Conservation (phyloP, 2,329 filamentous ascomycete genomes). For the Fusarium goolgardi region DNA sequence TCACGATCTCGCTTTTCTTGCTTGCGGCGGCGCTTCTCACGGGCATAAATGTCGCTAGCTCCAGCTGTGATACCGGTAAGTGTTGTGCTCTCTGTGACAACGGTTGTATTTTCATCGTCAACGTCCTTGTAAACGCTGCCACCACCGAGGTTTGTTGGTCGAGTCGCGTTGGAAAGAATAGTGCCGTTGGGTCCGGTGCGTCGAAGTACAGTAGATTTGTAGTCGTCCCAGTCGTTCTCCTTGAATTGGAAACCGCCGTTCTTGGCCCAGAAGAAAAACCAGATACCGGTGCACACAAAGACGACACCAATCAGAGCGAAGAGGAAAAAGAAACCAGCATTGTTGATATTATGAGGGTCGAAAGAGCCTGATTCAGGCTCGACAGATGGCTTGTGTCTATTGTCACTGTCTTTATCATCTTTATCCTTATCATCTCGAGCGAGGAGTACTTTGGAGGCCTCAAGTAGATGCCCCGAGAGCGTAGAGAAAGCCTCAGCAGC, state of each 20-base stretch:
- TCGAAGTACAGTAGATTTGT: slow-evolving; percentile 92
- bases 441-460: slow-evolving; percentile 57
- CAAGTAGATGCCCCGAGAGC: slow-evolving; percentile 55
- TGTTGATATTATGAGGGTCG: slow-evolving; percentile 68
- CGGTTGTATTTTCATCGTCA: slow-evolving; percentile 59
- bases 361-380: slow-evolving; percentile 62
- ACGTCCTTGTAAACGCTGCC: slow-evolving; percentile 85
- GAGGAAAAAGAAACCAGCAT: slow-evolving; percentile 81
- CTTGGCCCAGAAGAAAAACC: slow-evolving; percentile 99
- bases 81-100: slow-evolving; percentile 58
- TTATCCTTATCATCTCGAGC: slow-evolving; percentile 53
- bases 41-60: slow-evolving; percentile 65
- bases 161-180: slow-evolving; percentile 83
- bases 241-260: slow-evolving; percentile 93
- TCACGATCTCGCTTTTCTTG: slow-evolving; percentile 60
- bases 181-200: slow-evolving; percentile 91
- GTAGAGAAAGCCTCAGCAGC: slow-evolving; percentile 45
- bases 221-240: slow-evolving; percentile 94
- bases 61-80: slow-evolving; percentile 69
- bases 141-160: slow-evolving; percentile 85
- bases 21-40: slow-evolving; percentile 68
- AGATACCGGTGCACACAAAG: slow-evolving; percentile 81
- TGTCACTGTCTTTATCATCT: slow-evolving; percentile 47
- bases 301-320: slow-evolving; percentile 85
- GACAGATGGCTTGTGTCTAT: slow-evolving; percentile 45